Base-by-base conservation (phyloP, 257 asterid species). In the Fraxinus pennsylvanica region DNA sequence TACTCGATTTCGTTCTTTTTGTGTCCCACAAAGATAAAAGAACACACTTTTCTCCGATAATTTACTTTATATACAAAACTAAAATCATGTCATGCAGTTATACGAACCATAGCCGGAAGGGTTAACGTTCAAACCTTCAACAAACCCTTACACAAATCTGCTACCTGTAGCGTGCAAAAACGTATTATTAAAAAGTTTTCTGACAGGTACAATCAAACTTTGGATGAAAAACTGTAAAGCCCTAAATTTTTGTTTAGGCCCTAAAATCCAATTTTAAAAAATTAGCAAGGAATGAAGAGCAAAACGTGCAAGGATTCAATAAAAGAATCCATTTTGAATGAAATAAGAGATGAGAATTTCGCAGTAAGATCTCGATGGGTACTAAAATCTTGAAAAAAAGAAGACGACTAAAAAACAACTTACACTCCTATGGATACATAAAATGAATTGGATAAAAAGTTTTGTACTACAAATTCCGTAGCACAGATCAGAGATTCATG, bases 151-250 rank as follows among this genome's bases (percentile, higher is more conserved):
- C 29, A 71, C 47, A 38, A 59, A 74, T 76, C 57, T 75, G 27
- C 63, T 73, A 75, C 90, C 96, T 88, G 90, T 81, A 70, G 74
- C 82, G 85, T 76, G 76, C 81, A 82, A 68, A 79, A 6, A 19
- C 47, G 13, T 12, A 50, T 19, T 52, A 70, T 59, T 70, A 71
- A 68, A 15, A 35, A 57, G 78, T 61, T 25, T 71, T 70, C 65
- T 38, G 22, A 45, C 22, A 70, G 54, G 50, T 71, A 77, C 67
- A 81, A 54, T 35, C 74, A 68, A 35, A 74, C 71, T 43, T 61
- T 69, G 32, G 9, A 19, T 3, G 43, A 76, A 81, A 75, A 83
- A 82, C 76, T 79, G 69, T 71, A 54, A 83, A 85, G 38, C 57
- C 80, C 80, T 63, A 66, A 76, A 76, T 43, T 76, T 30, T 6